A percentile compares a stretch with the other conserved stretches of the same genome.
These are phyloP conservation scores for Tulasnella sp. DNA, from an alignment of 768 basidiomycete species.

Conservation along the genomic window DNA sequence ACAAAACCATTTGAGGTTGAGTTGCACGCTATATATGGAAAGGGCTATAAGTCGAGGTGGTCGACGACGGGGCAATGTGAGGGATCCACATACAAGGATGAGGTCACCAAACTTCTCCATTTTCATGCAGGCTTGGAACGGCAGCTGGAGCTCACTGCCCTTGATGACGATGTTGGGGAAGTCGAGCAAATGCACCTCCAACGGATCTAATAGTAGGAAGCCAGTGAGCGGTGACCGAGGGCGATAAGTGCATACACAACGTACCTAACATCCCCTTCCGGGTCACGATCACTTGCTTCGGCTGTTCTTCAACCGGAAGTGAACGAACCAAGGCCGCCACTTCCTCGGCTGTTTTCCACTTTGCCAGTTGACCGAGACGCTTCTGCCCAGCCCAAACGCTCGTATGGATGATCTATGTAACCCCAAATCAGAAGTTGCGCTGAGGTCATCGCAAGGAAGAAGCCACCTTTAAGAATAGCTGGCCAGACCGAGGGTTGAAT, in stretches of 20 bases:
- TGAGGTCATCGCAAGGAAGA: background rate
- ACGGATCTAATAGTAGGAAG: constrained; percentile 40
- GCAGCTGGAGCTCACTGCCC: constrained; percentile 92
- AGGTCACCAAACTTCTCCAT: constrained; percentile 99
- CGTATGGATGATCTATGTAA: constrained; percentile 80
- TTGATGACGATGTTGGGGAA: constrained; percentile 99
- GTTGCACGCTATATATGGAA: constrained; percentile 61
- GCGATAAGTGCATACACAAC: background rate
- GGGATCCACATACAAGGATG: constrained; percentile 63
- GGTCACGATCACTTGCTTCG: constrained; percentile 98
- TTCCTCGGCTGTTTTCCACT: constrained; percentile 99
- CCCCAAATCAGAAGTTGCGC: too few species aligned
- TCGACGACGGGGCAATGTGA: background rate
- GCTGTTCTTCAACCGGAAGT: constrained; percentile 98
- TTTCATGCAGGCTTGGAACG: constrained; percentile 99
- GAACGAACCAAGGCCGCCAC: constrained; percentile 96
- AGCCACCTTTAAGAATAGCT: constrained; percentile 73
- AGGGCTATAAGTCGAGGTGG: background rate
- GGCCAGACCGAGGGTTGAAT: constrained; percentile 97
- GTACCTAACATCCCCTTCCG: constrained; percentile 89
- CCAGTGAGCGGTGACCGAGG: constrained; percentile 23
- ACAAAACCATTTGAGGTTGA: constrained; percentile 98
- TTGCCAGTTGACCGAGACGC: constrained; percentile 96
- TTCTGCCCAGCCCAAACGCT: constrained; percentile 99
- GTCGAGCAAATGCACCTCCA: constrained; percentile 97